Conservation (phyloP, 768 basidiomycete species). For the Termitomyces sp. region DNA sequence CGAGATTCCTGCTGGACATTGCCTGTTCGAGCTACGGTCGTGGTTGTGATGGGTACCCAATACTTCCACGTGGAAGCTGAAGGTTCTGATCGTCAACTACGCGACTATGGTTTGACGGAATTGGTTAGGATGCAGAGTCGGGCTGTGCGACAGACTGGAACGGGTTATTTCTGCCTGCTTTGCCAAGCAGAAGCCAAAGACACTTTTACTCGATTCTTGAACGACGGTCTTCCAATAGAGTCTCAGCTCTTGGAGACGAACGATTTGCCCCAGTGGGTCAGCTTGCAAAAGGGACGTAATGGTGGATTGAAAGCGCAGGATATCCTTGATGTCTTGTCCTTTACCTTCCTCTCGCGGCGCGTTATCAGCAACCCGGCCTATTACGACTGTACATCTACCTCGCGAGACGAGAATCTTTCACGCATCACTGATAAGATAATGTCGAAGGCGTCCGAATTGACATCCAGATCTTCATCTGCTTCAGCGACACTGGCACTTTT, state of each 20-base stretch:
- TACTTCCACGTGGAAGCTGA: conserved; percentile 53
- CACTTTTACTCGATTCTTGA: conserved; percentile 78
- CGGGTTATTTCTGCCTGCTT: conserved; percentile 78
- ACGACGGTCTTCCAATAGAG: conserved; percentile 87
- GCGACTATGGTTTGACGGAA: conserved; percentile 79
- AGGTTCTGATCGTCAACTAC: conserved; percentile 60
- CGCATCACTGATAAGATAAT: conserved; percentile 60
- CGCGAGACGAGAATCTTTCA: conserved; percentile 58
- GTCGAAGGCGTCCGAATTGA: conserved; percentile 14
- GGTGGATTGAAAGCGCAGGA: conserved; percentile 55
- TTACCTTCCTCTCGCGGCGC: conserved; percentile 75
- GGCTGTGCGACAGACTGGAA: conserved; percentile 60
- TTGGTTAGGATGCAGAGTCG: conserved; percentile 90
- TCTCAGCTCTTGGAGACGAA: conserved; percentile 61
- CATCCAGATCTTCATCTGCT: background rate
- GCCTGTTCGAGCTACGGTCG: conserved; percentile 77
- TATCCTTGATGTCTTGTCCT: conserved; percentile 72
- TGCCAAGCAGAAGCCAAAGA: conserved; percentile 87
- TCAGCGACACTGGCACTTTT: background rate
- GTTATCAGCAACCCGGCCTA: conserved; percentile 79
- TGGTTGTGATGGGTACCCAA: conserved; percentile 92
- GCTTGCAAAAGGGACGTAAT: conserved; percentile 31
- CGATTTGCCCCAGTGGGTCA: conserved; percentile 47
- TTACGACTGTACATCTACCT: conserved; percentile 56
- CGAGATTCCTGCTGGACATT: conserved; percentile 85